Base-by-base conservation (phyloP, 108 stramenopile species). In the Nitzschia sp. region DNA sequence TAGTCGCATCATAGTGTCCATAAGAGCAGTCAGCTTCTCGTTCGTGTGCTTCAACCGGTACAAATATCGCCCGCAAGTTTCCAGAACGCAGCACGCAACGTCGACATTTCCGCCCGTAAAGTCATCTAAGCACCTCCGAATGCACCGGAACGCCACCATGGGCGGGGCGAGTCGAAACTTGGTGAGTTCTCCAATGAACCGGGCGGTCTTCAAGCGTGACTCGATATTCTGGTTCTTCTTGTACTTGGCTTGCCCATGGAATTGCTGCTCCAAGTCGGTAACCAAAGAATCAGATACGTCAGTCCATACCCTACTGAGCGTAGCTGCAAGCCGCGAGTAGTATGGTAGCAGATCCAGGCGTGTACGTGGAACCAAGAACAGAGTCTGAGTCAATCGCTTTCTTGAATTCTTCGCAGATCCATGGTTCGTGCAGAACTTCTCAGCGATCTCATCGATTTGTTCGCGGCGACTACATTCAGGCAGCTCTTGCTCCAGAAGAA, bases 141-240 rank as follows among this genome's bases (percentile, higher is more conserved):
- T 72, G 35, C 92, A 89, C 54, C 91, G 86, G 23, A 98, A 82
- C 21, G 85, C 84, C 17, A 97, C 90, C 33, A 96, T 94, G 2
- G 95, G 95, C 5, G 97, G 95, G 24, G 97, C 95, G 29, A 95
- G 87, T 30, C 88, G 80, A 66, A 98, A 98, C 65, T 97, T 98
- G 23, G 95, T 95, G 6, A 98, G 77, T 72, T 98, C 98, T 9
- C 94, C 90, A 36, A 97, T 83, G 74, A 87, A 97, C 28, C 95
- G 76, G 17, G 86, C 93, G 51, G 92, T 97, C 28, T 81, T 71
- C 59, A 94, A 59, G 11, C 94, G 85, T 55, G 82, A 83, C 64
- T 97, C 96, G 25, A 95, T 54, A 57, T 86, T 85, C 70, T 85
- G 79, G 64, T 93, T 85, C 72, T 91, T 90, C 77, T 94, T 94